Evolutionary conservation across 805 yeast species (phyloP).

Genomic region (Kluyveromyces siamensis): DNA sequence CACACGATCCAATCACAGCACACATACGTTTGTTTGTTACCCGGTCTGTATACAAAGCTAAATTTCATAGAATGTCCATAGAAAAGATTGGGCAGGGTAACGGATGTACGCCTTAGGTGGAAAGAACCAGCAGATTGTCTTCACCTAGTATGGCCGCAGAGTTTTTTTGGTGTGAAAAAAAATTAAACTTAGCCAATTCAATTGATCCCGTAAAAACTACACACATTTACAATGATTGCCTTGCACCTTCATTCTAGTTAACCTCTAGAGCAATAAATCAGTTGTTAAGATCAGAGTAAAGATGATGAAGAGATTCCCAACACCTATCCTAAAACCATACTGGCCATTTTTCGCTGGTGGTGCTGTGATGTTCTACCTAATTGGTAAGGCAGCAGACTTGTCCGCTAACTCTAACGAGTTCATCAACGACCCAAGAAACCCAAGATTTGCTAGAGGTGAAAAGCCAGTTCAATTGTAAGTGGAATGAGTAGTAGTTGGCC

Average conservation of each 20-base stretch:
- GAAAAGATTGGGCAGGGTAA: too few species aligned
- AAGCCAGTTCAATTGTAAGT: conserved; percentile 32
- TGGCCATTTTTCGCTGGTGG: conserved; percentile 91
- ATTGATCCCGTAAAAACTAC: neutral
- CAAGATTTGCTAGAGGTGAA: conserved; percentile 65
- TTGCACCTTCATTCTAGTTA: too few species aligned
- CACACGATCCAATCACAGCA: neutral
- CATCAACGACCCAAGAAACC: conserved; percentile 94
- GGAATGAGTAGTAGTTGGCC: neutral
- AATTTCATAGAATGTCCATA: too few species aligned
- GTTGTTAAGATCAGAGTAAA: neutral
- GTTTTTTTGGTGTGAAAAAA: neutral
- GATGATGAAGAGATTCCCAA: conserved; percentile 35
- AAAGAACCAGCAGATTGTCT: too few species aligned
- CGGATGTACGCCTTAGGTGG: too few species aligned
- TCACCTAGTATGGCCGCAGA: neutral
- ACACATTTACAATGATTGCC: neutral
- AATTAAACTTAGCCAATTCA: too few species aligned
- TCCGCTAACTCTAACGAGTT: conserved; percentile 69
- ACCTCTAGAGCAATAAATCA: neutral
- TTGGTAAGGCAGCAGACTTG: conserved; percentile 60
- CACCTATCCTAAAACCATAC: conserved; percentile 50
- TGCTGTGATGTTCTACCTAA: conserved; percentile 59
- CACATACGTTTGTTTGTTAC: neutral
- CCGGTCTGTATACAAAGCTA: neutral